A percentile compares a stretch with the other conserved stretches of the same genome.
Conservation (phyloP, 2,329 filamentous ascomycete species). For the Pleoardoris graminearum region DNA sequence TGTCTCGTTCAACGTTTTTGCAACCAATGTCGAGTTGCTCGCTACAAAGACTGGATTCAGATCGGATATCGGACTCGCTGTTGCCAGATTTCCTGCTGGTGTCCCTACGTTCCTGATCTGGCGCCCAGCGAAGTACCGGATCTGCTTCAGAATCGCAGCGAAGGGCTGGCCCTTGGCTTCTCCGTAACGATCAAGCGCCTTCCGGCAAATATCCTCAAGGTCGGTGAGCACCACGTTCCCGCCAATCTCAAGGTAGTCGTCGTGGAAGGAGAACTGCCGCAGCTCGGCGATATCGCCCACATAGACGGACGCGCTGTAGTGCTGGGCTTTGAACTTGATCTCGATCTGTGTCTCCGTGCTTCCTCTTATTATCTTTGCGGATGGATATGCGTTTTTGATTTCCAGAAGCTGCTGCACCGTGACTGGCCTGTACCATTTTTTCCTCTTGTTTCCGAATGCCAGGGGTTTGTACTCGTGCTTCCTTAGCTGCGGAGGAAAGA, state of each 20-base stretch:
- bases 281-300: conserved; percentile 92
- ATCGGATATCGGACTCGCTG: conserved; percentile 94
- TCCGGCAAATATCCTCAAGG: conserved; percentile 78
- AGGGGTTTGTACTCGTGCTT: conserved; percentile 82
- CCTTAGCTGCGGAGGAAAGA: conserved; percentile 84
- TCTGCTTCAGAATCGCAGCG: conserved; percentile 87
- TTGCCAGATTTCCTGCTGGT: conserved; percentile 90
- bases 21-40: conserved; percentile 77
- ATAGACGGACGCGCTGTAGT: conserved; percentile 87
- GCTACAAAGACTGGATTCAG: conserved; percentile 93
- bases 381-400: conserved; percentile 83
- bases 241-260: conserved; percentile 85
- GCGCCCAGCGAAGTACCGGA: conserved; percentile 90
- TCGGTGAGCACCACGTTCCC: conserved; percentile 93
- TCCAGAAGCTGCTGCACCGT: conserved; percentile 85
- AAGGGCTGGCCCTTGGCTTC: conserved; percentile 74
- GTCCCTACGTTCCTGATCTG: conserved; percentile 98
- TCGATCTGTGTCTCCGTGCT: conserved; percentile 98
- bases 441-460: conserved; percentile 90
- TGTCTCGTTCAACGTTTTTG: conserved; percentile 73
- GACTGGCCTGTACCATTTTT: conserved; percentile 89
- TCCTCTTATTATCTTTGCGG: conserved; percentile 91
- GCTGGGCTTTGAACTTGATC: conserved; percentile 94
- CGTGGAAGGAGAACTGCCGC: conserved; percentile 75
- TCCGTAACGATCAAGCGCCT: conserved; percentile 81